Evolutionary conservation across 768 basidiomycete species (phyloP), one percentile per base, ranked within the genome.

Genomic region (Lentinula sp.): DNA sequence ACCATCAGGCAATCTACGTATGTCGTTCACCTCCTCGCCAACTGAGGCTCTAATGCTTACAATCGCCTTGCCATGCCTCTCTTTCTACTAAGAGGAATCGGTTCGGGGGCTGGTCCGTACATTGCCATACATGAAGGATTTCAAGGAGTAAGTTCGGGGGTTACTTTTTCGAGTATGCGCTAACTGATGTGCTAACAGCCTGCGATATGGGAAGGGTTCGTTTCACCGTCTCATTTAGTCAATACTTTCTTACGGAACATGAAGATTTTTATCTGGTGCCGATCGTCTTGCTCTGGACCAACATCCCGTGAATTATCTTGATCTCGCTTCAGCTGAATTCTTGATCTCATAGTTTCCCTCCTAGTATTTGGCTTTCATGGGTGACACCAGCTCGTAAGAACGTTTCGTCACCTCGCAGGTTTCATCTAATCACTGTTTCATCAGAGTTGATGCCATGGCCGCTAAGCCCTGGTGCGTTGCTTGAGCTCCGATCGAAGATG

Each of bases 241-340:
- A 16, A 45, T 7, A 16, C 28, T 63, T 52, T 64, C 61, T 57
- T 39, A 43, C 49, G 52, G n/a, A 58, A 57, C 6, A 12, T 39
- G 73, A 39, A 87, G 85, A 59, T 94, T 90, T 79, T 73, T 94
- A 59, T 72, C 82, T 45, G 86, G 90, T 49, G 85, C 87, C 33
- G 94, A 95, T 73, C 85, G 94, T 59, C 72, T 86, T 63, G 78
- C 81, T 37, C 72, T 95, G 43, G 93, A 95, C 73, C 81, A 86
- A 51, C 93, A 95, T 73, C 88, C 89, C 43, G 66, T 94, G 87
- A 72, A 73, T 85, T 41, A 13, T 57, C 5, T n/a, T 41, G n/a
- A 28, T 28, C 28, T 28, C 28, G 5, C 20, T 10, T 36, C 18
- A 32, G n/a, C 9, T 78, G 75, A 65, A 82, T 82, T 73, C 63